Conservation (phyloP, 352 stramenopile species). For the Phytophthora rubi region DNA sequence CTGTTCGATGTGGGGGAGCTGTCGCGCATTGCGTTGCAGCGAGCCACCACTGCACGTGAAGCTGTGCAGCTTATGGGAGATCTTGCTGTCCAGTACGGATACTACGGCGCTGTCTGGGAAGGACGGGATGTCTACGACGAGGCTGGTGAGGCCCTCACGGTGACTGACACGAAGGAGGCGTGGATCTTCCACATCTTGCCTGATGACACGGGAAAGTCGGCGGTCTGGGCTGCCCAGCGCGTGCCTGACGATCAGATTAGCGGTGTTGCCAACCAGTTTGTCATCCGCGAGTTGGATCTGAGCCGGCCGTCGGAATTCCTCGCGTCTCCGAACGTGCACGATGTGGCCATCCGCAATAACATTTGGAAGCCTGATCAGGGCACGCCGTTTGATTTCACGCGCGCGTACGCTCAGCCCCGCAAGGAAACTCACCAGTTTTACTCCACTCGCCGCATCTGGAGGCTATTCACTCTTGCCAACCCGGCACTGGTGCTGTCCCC, state of each 20-base stretch:
- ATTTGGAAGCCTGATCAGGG: conserved; percentile 70
- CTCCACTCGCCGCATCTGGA: conserved; percentile 91
- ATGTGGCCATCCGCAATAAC: conserved; percentile 85
- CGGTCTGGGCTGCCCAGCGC: conserved; percentile 94
- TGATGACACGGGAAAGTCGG: conserved; percentile 92
- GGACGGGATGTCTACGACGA: conserved; percentile 63
- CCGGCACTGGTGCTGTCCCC: conserved; percentile 74
- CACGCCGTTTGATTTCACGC: conserved; percentile 89
- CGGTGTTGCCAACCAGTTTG: conserved; percentile 94
- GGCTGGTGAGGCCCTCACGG: conserved; percentile 90
- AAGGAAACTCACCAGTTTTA: conserved; percentile 76
- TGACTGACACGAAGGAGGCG: conserved; percentile 90
- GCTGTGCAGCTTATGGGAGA: conserved; percentile 93
- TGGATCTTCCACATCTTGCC: conserved; percentile 97
- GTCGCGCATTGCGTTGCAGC: conserved; percentile 90
- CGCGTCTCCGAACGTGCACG: conserved; percentile 87
- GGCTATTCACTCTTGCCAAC: conserved; percentile 85
- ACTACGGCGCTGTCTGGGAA: conserved; percentile 92
- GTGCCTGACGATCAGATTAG: conserved; percentile 88
- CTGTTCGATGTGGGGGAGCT: conserved; percentile 91
- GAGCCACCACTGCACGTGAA: conserved; percentile 77
- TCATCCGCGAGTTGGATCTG: conserved; percentile 90
- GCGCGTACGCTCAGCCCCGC: conserved; percentile 78
- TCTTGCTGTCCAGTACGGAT: conserved; percentile 92
- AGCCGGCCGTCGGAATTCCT: conserved; percentile 86